phyloP scores from a whole-genome alignment of 1,284 basidiomycete species.

The Ustilago tritici region DNA sequence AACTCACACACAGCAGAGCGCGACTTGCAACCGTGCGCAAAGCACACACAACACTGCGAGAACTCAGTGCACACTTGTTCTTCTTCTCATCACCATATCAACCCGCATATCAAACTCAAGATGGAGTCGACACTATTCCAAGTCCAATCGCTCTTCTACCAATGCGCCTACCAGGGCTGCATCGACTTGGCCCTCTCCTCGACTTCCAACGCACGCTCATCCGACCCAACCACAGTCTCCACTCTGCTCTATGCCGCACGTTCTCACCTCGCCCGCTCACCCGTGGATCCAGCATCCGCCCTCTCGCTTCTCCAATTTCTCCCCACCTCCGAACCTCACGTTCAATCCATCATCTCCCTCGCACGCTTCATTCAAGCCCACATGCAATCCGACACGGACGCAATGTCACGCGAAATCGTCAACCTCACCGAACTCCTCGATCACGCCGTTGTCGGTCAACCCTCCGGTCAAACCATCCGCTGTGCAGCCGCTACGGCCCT shows the following conservation, averaged over 20 bases:
- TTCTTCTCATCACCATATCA: slow-evolving; percentile 4
- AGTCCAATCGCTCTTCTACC: slow-evolving; percentile 67
- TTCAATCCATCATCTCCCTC: slow-evolving; percentile 54
- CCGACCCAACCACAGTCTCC: slow-evolving; percentile 38
- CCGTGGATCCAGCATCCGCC: slow-evolving; percentile 49
- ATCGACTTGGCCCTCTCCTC: slow-evolving; percentile 53
- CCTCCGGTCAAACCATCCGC: slow-evolving; percentile 47
- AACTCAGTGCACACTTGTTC: not conserved
- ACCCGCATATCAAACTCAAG: slow-evolving; percentile 1
- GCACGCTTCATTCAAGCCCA: slow-evolving; percentile 59
- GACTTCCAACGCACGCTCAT: slow-evolving; percentile 34
- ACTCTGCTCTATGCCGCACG: slow-evolving; percentile 65
- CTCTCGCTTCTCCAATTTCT: slow-evolving; percentile 53
- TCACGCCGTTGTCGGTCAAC: slow-evolving; percentile 58
- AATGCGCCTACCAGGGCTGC: slow-evolving; percentile 65
- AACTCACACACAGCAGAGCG: not conserved
- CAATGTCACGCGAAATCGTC: slow-evolving; percentile 46
- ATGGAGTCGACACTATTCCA: slow-evolving; percentile 59
- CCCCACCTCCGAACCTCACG: slow-evolving; percentile 32
- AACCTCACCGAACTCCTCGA: slow-evolving; percentile 63
- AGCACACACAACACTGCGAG: slow-evolving; percentile 8
- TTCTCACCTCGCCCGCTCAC: slow-evolving; percentile 57
- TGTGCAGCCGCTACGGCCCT: slow-evolving; percentile 62
- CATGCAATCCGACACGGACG: slow-evolving; percentile 28
- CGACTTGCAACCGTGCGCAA: slow-evolving; percentile 12